Evolutionary conservation across 2,329 filamentous ascomycete species (phyloP).

Genomic region (Apiospora marii): DNA sequence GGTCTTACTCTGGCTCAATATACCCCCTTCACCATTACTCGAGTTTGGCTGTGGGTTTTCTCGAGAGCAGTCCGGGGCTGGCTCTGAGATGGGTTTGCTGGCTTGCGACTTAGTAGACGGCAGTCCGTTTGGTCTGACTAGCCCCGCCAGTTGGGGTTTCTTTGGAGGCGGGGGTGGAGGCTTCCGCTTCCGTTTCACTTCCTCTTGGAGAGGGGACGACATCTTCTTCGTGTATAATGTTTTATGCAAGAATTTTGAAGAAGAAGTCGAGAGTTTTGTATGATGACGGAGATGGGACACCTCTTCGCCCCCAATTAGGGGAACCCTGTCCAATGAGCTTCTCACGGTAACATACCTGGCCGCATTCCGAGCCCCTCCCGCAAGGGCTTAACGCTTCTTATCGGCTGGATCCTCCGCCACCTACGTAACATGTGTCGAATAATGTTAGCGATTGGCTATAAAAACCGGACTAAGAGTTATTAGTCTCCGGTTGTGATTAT

Average conservation of each 20-base stretch:
- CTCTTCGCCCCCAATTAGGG: neutral
- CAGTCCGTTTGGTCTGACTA: neutral
- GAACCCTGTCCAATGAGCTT: neutral
- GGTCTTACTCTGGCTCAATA: too few relatives aligned
- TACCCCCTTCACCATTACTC: too few relatives aligned
- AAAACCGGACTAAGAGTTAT: neutral
- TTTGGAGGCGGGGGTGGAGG: neutral
- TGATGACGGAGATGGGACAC: neutral
- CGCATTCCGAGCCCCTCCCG: neutral
- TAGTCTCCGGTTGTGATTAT: neutral
- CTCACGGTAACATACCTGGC: neutral
- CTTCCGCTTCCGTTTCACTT: neutral
- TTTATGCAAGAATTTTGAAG: too few relatives aligned
- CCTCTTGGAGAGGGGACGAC: neutral
- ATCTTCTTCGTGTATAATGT: neutral
- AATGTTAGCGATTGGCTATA: neutral
- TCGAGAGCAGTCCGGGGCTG: neutral
- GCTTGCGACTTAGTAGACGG: neutral
- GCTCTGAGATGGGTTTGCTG: neutral
- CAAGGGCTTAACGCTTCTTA: neutral
- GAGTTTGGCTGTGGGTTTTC: neutral
- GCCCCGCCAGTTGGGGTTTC: neutral
- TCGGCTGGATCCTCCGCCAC: neutral
- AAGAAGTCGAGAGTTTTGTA: neutral
- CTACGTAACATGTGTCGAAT: neutral